Evolutionary conservation across 768 basidiomycete genomes (phyloP), one percentile per base, ranked within the genome.

Genomic region (Lepiota venenata): DNA sequence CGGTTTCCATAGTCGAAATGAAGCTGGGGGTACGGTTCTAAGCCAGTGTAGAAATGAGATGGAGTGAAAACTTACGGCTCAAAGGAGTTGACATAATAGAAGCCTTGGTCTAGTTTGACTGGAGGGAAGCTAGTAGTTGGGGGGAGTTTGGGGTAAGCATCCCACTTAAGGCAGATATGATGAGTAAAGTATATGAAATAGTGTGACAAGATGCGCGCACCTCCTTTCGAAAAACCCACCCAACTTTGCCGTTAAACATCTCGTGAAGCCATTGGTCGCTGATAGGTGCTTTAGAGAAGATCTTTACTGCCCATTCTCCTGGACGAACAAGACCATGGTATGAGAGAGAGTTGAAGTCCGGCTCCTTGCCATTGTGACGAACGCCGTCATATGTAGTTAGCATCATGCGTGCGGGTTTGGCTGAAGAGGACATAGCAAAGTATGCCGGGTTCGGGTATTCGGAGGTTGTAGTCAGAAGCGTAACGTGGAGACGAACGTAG

Each of bases 1-100:
- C 86, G 0, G 93, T 95, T 69, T 98, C 95, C 95, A 98, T 97
- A 5, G 92, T 93, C 12, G 86, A 90, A 43, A 94, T 88, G 61
- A 92, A 82, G 29, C 89, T 90, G 16, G 18, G 21, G 18, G 21
- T 38, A 11, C 21, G 40, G 27, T 25, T 58, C 22, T 37, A 47
- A 46, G 52, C 42, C 56, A 37, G 42, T 18, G 39, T 15, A n/a
- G 16, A 22, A 56, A 53, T 25, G 32, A 15, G 43, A 38, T 22
- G 39, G 43, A 48, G 50, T 46, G 50, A 12, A 50, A 11, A 81
- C 86, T 63, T 71, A 89, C 83, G 92, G 86, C 72, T 98, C 96
- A 58, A 97, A 89, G 1, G 90, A 83, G 60, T 94, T 96, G 43
- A 93, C 86, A 62, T 98, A 98, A 72, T 91, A 96, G 41, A 97